Conservation (phyloP, 2,329 filamentous ascomycete species). For the Aureobasidium mangrovei region DNA sequence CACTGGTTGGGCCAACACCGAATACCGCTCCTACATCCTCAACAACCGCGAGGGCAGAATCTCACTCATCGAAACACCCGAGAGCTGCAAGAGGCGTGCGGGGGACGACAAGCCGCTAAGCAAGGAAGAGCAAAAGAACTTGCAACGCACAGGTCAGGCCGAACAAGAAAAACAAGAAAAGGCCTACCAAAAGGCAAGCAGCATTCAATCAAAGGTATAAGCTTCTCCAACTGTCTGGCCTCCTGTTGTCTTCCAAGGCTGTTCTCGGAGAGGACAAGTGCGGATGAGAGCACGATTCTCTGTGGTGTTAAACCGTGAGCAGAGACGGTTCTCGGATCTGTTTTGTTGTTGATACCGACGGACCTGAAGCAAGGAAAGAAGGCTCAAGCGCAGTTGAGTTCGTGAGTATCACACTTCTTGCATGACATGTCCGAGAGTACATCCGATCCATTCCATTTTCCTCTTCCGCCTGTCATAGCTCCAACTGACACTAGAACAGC, state of each 20-base stretch:
- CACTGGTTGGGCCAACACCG: constrained; percentile 67
- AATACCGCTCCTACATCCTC: constrained; percentile 53
- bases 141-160: constrained; percentile 20
- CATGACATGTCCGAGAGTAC: not conserved
- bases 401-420: constrained; percentile 11
- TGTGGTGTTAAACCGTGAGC: not conserved
- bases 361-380: not conserved
- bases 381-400: not conserved
- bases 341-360: not conserved
- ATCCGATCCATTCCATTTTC: not conserved
- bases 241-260: not conserved
- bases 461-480: too few relatives aligned
- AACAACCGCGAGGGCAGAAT: not conserved
- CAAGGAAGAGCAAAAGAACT: constrained; percentile 26
- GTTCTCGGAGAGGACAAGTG: not conserved
- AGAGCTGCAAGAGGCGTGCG: constrained; percentile 22
- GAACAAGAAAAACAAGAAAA: constrained; percentile 12
- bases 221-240: not conserved
- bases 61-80: constrained; percentile 41
- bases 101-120: constrained; percentile 26
- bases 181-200: constrained; percentile 13
- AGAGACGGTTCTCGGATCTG: not conserved
- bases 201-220: constrained; percentile 18
- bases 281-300: not conserved
- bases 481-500: not conserved